Conservation (phyloP, 2,329 filamentous ascomycete species). For the Mycocentrospora acerina region DNA sequence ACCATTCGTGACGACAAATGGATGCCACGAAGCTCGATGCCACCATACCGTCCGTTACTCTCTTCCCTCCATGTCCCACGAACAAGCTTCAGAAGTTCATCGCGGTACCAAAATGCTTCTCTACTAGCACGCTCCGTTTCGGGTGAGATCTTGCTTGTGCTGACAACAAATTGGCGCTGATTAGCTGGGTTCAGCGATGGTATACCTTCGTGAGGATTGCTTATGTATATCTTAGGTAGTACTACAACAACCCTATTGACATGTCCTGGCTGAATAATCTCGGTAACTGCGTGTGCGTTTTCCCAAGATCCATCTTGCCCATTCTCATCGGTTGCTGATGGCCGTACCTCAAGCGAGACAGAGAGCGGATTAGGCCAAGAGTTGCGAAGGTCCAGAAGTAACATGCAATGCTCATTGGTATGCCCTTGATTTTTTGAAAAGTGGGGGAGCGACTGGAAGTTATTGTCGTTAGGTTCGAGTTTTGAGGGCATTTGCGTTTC, state of each 20-base stretch:
- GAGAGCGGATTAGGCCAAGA: slow-evolving; percentile 81
- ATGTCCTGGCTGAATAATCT: slow-evolving; percentile 58
- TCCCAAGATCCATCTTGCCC: slow-evolving; percentile 6
- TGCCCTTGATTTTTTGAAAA: slow-evolving; percentile 45
- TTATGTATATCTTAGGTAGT: slow-evolving; percentile 71
- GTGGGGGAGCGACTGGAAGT: slow-evolving; percentile 50
- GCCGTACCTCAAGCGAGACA: slow-evolving; percentile 59
- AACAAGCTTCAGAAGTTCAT: slow-evolving; percentile 72
- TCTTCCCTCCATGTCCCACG: slow-evolving; percentile 70
- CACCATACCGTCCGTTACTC: slow-evolving; percentile 59
- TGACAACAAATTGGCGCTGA: slow-evolving; percentile 92
- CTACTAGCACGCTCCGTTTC: slow-evolving; percentile 75
- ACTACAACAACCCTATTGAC: slow-evolving; percentile 75
- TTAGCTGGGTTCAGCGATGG: slow-evolving; percentile 77
- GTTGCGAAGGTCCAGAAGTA: slow-evolving; percentile 84
- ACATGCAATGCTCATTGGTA: slow-evolving; percentile 68
- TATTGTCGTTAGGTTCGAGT: slow-evolving; percentile 34
- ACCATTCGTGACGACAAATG: slow-evolving; percentile 77
- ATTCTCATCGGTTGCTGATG: slow-evolving; percentile 11
- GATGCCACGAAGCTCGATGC: slow-evolving; percentile 74
- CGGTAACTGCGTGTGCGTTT: slow-evolving; percentile 34
- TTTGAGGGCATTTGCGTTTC: background rate
- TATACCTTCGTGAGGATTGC: slow-evolving; percentile 75
- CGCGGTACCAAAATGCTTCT: slow-evolving; percentile 90
- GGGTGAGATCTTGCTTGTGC: slow-evolving; percentile 73